Conservation (phyloP, 176 grass and related monocot species). For the Secale cereale region DNA sequence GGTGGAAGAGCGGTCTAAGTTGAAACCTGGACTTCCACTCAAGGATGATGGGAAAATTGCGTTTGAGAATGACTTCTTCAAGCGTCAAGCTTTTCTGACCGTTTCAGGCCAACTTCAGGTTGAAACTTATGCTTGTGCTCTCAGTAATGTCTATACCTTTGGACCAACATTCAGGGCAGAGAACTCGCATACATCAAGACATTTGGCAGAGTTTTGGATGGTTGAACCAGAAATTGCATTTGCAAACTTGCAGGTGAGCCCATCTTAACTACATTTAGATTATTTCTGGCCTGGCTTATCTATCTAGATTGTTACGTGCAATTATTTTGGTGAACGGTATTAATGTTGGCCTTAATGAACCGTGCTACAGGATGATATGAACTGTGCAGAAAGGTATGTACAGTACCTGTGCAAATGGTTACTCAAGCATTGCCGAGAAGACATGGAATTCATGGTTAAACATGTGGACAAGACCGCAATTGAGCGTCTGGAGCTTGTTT, state of each 20-base stretch:
- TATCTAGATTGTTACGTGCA: not conserved
- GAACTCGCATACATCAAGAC: slow-evolving; percentile 85
- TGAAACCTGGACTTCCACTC: slow-evolving; percentile 72
- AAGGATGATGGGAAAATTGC: slow-evolving; percentile 68
- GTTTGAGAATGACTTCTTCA: slow-evolving; percentile 84
- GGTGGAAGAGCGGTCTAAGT: slow-evolving; percentile 86
- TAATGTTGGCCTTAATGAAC: slow-evolving; percentile 14
- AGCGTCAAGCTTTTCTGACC: slow-evolving; percentile 89
- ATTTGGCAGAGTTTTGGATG: slow-evolving; percentile 99
- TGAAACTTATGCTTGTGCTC: slow-evolving; percentile 87
- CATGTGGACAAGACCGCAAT: slow-evolving; percentile 76
- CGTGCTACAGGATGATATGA: slow-evolving; percentile 81
- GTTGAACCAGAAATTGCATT: slow-evolving; percentile 98
- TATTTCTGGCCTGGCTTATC: not conserved
- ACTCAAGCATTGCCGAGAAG: slow-evolving; percentile 69
- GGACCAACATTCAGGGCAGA: slow-evolving; percentile 95
- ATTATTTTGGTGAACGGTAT: not conserved
- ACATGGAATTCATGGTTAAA: slow-evolving; percentile 98
- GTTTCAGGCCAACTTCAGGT: slow-evolving; percentile 97
- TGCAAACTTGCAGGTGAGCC: slow-evolving; percentile 81
- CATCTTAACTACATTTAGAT: not conserved
- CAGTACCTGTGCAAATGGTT: slow-evolving; percentile 95
- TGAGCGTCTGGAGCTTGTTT: slow-evolving; percentile 81
- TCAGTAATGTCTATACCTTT: slow-evolving; percentile 93
- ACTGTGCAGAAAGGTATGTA: slow-evolving; percentile 81